Evolutionary conservation across 2,329 filamentous ascomycete species (phyloP).

Genomic region (Lecanicillium sp.): DNA sequence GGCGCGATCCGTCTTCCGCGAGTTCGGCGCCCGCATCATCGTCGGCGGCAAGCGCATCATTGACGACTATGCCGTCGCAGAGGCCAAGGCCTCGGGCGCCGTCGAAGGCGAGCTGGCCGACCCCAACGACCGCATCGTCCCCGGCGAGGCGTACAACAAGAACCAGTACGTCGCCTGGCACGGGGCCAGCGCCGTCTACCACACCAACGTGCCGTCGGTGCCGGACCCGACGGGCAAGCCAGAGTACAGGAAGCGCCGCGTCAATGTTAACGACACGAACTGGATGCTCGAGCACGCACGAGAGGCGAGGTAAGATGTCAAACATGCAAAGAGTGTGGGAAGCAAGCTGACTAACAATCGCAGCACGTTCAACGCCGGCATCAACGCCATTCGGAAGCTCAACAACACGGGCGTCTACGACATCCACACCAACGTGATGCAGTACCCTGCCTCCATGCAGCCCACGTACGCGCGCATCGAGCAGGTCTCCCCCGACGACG

Average conservation of each 20-base stretch:
- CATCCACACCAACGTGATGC: constrained; percentile 86
- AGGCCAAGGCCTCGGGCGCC: constrained; percentile 67
- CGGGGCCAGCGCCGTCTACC: constrained; percentile 91
- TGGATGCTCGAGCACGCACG: constrained; percentile 96
- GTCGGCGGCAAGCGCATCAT: constrained; percentile 80
- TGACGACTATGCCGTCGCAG: constrained; percentile 83
- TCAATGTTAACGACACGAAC: constrained; percentile 86
- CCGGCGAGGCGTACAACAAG: constrained; percentile 88
- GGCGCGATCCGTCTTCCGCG: constrained; percentile 90
- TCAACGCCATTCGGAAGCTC: constrained; percentile 61
- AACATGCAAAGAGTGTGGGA: too few relatives aligned
- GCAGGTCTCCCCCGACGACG: constrained; percentile 49
- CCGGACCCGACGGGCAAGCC: constrained; percentile 70
- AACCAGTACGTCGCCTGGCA: constrained; percentile 99
- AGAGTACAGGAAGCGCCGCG: constrained; percentile 75
- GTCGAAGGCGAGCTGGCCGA: constrained; percentile 88
- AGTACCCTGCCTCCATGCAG: constrained; percentile 83
- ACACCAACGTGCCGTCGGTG: constrained; percentile 72
- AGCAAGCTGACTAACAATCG: background rate
- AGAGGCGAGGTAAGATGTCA: constrained; percentile 76
- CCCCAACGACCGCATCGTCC: constrained; percentile 73
- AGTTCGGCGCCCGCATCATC: constrained; percentile 91
- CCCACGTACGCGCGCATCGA: constrained; percentile 82
- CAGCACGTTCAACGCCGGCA: constrained; percentile 77
- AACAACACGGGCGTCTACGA: constrained; percentile 81